Percentiles rank a stretch among this genome's conserved stretches.
Evolutionary conservation across 352 stramenopile genomes (phyloP).

Genomic region (Lagenidium sp.): DNA sequence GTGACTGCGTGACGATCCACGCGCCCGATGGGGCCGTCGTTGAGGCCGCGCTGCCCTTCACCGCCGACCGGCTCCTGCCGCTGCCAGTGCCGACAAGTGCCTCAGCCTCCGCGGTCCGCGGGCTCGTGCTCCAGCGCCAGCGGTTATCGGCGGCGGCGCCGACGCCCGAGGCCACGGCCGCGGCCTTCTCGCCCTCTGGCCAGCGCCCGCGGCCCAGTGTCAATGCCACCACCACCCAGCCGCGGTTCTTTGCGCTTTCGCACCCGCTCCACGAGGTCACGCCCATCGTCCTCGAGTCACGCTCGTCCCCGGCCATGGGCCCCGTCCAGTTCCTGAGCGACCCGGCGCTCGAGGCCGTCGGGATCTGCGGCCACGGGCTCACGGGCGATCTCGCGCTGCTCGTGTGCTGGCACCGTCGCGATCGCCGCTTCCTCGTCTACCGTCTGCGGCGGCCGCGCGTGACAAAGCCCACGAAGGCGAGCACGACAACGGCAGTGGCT

Average conservation of each 20-base stretch:
- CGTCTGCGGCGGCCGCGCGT: no score
- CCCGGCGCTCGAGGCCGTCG: conserved; percentile 40
- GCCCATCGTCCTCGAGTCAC: conserved; percentile 22
- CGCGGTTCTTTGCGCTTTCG: conserved; percentile 62
- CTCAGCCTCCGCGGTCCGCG: conserved; percentile 8
- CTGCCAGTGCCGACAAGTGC: conserved; percentile 13
- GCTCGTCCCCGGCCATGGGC: neutral
- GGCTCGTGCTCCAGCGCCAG: conserved; percentile 59
- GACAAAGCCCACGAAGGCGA: no score
- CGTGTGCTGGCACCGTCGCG: conserved; percentile 35
- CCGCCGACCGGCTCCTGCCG: conserved; percentile 46
- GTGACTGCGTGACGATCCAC: conserved; percentile 63
- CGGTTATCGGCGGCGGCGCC: conserved; percentile 19
- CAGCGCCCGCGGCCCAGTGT: neutral
- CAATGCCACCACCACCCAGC: no score
- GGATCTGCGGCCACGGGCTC: conserved; percentile 14
- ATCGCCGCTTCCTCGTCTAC: conserved; percentile 49
- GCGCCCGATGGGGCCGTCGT: conserved; percentile 52
- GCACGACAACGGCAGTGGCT: no score
- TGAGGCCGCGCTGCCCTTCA: conserved; percentile 67
- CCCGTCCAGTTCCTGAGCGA: conserved; percentile 29
- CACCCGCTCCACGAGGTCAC: conserved; percentile 75
- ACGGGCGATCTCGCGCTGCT: conserved; percentile 5
- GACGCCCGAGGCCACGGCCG: conserved; percentile 17
- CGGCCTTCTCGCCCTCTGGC: conserved; percentile 13